Evolutionary conservation across 768 basidiomycete genomes (phyloP).

Genomic region (Pleurotus tuber-regium): DNA sequence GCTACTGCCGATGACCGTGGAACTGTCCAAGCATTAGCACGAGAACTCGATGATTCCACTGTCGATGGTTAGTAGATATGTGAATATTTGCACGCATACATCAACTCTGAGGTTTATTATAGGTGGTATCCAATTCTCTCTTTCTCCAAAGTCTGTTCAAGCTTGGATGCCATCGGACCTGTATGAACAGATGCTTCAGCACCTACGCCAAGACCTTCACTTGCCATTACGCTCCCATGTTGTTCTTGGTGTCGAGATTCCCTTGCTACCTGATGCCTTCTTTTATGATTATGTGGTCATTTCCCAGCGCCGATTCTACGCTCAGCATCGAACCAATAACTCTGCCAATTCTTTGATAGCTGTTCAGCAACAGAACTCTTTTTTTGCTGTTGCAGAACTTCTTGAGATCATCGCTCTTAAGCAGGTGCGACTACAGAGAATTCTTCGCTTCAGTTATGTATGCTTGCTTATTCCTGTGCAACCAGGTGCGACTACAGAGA

Average conservation of each 20-base stretch:
- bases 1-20: neutral
- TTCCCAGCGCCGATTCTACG: neutral
- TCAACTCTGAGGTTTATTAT: no score
- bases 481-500: neutral
- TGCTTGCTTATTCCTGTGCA: neutral
- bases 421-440: neutral
- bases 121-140: no score
- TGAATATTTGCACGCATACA: no score
- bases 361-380: neutral
- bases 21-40: neutral
- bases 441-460: neutral
- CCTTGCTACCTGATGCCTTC: neutral
- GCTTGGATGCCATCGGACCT: no score
- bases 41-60: neutral
- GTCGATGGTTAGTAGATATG: no score
- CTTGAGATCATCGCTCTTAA: neutral
- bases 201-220: no score
- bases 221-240: neutral
- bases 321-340: neutral
- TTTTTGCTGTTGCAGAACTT: neutral
- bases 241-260: neutral
- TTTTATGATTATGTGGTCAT: slow-evolving; percentile 2
- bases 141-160: no score
- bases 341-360: neutral
- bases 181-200: no score